phyloP scores from a whole-genome alignment of 2,329 filamentous ascomycete species.

The Aspergillus sp. region DNA sequence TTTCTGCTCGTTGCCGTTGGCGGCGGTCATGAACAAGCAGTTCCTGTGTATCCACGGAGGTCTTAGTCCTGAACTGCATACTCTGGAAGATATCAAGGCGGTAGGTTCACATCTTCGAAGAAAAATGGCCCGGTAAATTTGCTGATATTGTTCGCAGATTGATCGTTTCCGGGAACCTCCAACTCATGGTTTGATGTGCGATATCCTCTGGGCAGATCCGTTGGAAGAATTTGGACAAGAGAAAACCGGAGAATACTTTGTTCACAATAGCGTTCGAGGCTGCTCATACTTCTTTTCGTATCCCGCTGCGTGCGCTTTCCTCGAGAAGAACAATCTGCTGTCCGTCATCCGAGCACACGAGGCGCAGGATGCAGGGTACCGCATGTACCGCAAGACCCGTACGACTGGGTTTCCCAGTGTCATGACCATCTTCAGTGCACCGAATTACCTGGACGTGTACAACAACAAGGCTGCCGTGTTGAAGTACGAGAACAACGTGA shows the following conservation, averaged over 20 bases:
- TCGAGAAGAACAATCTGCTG: constrained; percentile 97
- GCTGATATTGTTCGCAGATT: constrained; percentile 51
- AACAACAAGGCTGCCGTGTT: constrained; percentile 99
- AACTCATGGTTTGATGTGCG: constrained; percentile 96
- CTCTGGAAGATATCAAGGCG: constrained; percentile 83
- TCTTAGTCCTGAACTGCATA: constrained; percentile 90
- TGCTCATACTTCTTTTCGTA: constrained; percentile 99
- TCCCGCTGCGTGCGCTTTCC: constrained; percentile 88
- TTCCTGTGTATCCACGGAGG: constrained; percentile 98
- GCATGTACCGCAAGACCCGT: constrained; percentile 98
- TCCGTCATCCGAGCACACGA: constrained; percentile 97
- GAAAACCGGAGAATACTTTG: constrained; percentile 94
- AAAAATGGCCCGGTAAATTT: background rate
- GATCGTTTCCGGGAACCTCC: constrained; percentile 96
- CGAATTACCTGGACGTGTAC: constrained; percentile 97
- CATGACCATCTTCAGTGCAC: constrained; percentile 99
- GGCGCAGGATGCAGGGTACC: constrained; percentile 94
- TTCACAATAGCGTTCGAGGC: constrained; percentile 96
- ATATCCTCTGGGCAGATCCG: constrained; percentile 97
- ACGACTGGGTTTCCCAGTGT: constrained; percentile 98
- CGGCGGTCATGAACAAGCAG: constrained; percentile 99
- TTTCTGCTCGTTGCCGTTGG: constrained; percentile 87
- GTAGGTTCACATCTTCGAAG: constrained; percentile 43
- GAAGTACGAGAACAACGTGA: constrained; percentile 99
- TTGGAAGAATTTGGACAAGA: constrained; percentile 98